Evolutionary conservation across 106 monocot genomes (phyloP).

Genomic region (Allium cepa): DNA sequence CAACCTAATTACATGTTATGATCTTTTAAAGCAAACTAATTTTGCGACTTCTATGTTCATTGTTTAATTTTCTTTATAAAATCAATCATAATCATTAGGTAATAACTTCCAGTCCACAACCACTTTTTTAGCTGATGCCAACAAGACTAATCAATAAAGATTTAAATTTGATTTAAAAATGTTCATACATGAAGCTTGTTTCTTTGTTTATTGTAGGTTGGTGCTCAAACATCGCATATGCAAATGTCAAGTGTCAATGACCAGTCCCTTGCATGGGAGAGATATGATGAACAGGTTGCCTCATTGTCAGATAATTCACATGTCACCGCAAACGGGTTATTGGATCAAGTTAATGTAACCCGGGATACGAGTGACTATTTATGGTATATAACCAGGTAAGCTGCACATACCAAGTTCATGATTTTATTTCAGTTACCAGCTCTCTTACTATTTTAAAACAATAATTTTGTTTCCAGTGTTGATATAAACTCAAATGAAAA

Average conservation of each 20-base stretch:
- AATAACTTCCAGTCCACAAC: no score
- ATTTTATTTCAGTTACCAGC: not conserved
- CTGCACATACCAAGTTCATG: not conserved
- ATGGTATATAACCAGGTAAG: constrained; percentile 93
- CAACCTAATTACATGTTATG: no score
- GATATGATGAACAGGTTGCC: constrained; percentile 81
- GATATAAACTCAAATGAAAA: constrained; percentile 63
- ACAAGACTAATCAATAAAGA: no score
- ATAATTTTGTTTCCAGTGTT: constrained; percentile 54
- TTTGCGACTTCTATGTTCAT: no score
- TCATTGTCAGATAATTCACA: constrained; percentile 50
- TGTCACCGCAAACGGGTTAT: constrained; percentile 58
- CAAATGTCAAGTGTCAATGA: constrained; percentile 55
- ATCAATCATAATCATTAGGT: no score
- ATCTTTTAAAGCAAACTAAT: no score
- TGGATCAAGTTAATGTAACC: constrained; percentile 97
- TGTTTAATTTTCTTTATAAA: no score
- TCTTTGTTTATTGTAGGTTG: constrained; percentile 40
- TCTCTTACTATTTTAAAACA: constrained; percentile 30
- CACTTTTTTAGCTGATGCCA: no score
- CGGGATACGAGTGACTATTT: constrained; percentile 90
- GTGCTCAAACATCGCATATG: constrained; percentile 87
- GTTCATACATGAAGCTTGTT: no score
- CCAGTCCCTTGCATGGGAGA: constrained; percentile 65
- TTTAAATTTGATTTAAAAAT: no score